Evolutionary conservation across 805 yeast genomes (phyloP).

Genomic region (Kodamaea hsintzibuensis): DNA sequence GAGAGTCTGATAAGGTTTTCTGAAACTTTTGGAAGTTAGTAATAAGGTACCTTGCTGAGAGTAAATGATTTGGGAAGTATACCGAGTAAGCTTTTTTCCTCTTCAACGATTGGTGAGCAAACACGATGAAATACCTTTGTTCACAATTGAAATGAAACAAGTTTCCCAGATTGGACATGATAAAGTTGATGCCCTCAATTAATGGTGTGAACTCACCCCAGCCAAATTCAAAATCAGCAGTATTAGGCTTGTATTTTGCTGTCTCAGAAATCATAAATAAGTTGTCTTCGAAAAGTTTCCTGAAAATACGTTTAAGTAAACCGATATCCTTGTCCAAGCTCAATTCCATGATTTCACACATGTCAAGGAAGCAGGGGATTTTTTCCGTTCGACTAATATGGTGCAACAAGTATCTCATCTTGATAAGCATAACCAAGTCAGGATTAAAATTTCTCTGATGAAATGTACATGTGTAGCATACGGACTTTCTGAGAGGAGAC

Average conservation of each 20-base stretch:
- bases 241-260: not conserved
- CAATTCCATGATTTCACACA: not conserved
- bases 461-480: constrained; percentile 21
- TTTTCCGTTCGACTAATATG: constrained; percentile 17
- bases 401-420: constrained; percentile 35
- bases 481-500: constrained; percentile 3
- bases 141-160: not conserved
- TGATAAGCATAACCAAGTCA: constrained; percentile 30
- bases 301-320: not conserved
- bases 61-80: not conserved
- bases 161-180: not conserved
- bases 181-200: not conserved
- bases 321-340: not conserved
- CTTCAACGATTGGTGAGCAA: not conserved
- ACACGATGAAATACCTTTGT: not conserved
- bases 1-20: not conserved
- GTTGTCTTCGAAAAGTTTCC: constrained; percentile 1
- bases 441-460: constrained; percentile 21
- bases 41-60: too few relatives aligned
- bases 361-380: constrained; percentile 1
- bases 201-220: not conserved
- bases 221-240: not conserved
- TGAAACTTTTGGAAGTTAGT: not conserved
- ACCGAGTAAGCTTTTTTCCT: not conserved
- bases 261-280: not conserved